A percentile compares a stretch with the other conserved stretches of the same genome.
Conservation (phyloP, 768 basidiomycete species). For the Termitomyces sp. region DNA sequence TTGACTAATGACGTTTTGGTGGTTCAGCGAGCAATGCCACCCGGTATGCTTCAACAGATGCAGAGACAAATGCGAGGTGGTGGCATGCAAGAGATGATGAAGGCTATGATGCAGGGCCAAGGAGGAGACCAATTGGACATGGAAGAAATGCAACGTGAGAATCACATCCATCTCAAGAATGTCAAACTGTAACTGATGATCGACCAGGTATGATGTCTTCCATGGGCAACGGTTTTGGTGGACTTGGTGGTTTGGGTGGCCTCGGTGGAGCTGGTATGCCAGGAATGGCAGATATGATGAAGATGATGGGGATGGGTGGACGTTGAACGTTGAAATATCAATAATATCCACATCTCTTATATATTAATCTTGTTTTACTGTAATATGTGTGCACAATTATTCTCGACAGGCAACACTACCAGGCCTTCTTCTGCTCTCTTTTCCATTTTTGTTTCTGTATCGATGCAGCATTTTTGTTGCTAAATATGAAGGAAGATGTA, state of each 20-base stretch:
- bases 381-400: not conserved
- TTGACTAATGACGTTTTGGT: not conserved
- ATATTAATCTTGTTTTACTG: not conserved
- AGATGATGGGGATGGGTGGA: conserved; percentile 84
- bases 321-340: conserved; percentile 21
- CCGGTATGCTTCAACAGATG: conserved; percentile 94
- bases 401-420: conserved; percentile 4
- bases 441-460: conserved; percentile 55
- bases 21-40: conserved; percentile 81
- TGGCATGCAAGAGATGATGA: conserved; percentile 98
- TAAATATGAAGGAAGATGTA: conserved; percentile 75
- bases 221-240: conserved; percentile 71
- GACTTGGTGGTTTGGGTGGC: conserved; percentile 51
- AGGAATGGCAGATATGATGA: conserved; percentile 74
- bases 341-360: not conserved
- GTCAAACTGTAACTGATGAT: not conserved
- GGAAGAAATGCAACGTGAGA: conserved; percentile 88
- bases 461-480: conserved; percentile 65
- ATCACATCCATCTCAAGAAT: not conserved
- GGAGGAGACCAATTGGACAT: conserved; percentile 88
- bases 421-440: conserved; percentile 25
- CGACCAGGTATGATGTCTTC: conserved; percentile 77
- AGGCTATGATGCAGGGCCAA: conserved; percentile 93
- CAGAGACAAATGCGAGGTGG: conserved; percentile 75
- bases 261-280: conserved; percentile 53